These are phyloP conservation scores for Gymnopilus junonius DNA, from an alignment of 768 basidiomycete species.

Conservation along the genomic window DNA sequence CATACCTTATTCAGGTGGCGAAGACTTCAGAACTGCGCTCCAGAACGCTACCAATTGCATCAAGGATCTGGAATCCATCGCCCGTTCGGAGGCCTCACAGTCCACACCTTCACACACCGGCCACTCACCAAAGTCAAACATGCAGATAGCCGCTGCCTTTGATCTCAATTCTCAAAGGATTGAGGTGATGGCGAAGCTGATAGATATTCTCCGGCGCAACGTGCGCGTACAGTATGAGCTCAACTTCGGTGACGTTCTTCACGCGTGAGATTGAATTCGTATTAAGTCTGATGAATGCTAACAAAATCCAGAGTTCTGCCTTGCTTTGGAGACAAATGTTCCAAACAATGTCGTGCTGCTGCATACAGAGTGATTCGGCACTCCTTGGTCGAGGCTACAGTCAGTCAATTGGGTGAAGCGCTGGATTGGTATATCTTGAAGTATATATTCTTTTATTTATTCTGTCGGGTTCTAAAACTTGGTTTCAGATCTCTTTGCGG, in stretches of 20 bases:
- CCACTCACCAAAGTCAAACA: slow-evolving; percentile 31
- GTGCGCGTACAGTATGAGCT: slow-evolving; percentile 80
- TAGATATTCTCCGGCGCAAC: slow-evolving; percentile 67
- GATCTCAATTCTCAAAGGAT: slow-evolving; percentile 61
- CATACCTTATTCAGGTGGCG: slow-evolving; percentile 35
- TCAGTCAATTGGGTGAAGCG: slow-evolving; percentile 64
- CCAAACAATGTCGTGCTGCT: slow-evolving; percentile 75
- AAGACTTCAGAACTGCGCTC: slow-evolving; percentile 76
- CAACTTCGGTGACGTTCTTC: slow-evolving; percentile 68
- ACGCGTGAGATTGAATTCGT: slow-evolving; percentile 57
- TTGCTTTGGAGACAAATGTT: slow-evolving; percentile 73
- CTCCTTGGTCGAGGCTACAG: slow-evolving; percentile 76
- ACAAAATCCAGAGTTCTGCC: slow-evolving; percentile 64
- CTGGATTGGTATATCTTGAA: slow-evolving; percentile 92
- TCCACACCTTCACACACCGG: slow-evolving; percentile 40
- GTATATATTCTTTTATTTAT: slow-evolving; percentile 40
- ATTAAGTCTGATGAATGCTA: not conserved
- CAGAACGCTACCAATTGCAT: slow-evolving; percentile 65
- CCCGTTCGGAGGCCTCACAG: slow-evolving; percentile 37
- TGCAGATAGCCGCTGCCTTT: slow-evolving; percentile 33
- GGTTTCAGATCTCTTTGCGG: slow-evolving; percentile 73
- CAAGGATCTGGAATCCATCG: slow-evolving; percentile 55
- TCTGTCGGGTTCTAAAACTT: slow-evolving; percentile 6
- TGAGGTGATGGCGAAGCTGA: slow-evolving; percentile 67
- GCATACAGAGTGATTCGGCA: slow-evolving; percentile 87